Base-by-base conservation (phyloP, 768 basidiomycete species). In the Arthromyces matolae region DNA sequence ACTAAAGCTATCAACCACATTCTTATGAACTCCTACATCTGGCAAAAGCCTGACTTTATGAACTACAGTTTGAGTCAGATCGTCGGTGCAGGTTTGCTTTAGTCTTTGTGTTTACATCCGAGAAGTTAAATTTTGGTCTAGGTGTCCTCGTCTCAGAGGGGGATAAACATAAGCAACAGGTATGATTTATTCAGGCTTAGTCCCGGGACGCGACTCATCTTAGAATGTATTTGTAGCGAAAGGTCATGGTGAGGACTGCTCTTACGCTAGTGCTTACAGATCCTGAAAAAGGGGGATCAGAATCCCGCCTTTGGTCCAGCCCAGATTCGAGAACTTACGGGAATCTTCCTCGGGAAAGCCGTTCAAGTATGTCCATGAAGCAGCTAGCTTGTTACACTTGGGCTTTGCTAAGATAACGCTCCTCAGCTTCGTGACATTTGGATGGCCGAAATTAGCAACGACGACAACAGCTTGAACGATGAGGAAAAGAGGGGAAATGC, bases 231-330 rank as follows among this genome's bases (percentile, higher is more conserved):
- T 42, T 40, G 14, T 37, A 77, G 73, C 63, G 76, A 31, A 71
- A 61, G 52, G 64, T 76, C n/a, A 75, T 77, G 74, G 75, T 73
- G 48, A 37, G 38, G n/a, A n/a, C n/a, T n/a, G n/a, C n/a, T n/a
- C n/a, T n/a, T n/a, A n/a, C 25, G 19, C 14, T 23, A 2, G n/a
- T 10, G 12, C 9, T 19, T 28, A 5, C 7, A 7, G 31, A 9
- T 20, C 16, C 34, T 14, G 2, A 14, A 29, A 31, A 8, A 35
- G 3, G 8, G 3, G 8, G n/a, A 3, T n/a, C 43, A 78, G 84
- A 87, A 85, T 49, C 84, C 84, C 8, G 83, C 83, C 0, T 87
- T 87, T 55, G 81, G 83, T 1, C 70, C 72, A 4, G 63, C 73
- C 0, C 83, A 84, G 56, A 72, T 86, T 27, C 67, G 82, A 6